Conservation (phyloP, 2,329 filamentous ascomycete genomes). For the Pestalotiopsis sp. region DNA sequence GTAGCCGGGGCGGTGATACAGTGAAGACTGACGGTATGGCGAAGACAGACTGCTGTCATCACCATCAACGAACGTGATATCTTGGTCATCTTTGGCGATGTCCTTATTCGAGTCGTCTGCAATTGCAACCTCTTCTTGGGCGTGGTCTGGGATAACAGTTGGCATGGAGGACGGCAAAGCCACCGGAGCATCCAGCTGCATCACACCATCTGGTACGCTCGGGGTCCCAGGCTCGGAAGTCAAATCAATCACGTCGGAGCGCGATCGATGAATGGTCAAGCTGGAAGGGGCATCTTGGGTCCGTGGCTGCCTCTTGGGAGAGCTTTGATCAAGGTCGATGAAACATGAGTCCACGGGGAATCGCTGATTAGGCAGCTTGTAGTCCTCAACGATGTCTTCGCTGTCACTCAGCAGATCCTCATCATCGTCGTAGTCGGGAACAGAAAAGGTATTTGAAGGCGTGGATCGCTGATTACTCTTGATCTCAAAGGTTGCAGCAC, state of each 20-base stretch:
- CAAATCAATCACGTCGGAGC: constrained; percentile 9
- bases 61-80: neutral
- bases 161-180: neutral
- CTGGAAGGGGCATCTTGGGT: neutral
- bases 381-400: neutral
- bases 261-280: neutral
- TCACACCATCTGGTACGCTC: too few relatives aligned
- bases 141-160: neutral
- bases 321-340: neutral
- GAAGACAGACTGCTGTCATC: too few relatives aligned
- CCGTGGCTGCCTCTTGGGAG: neutral
- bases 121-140: neutral
- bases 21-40: too few relatives aligned
- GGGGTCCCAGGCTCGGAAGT: constrained; percentile 5
- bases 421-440: constrained; percentile 11
- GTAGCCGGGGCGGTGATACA: neutral
- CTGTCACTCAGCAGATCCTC: neutral
- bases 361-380: neutral
- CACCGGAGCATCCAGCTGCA: neutral
- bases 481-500: neutral
- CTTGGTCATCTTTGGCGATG: neutral
- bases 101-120: neutral
- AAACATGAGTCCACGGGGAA: neutral
- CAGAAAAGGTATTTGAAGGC: constrained; percentile 7
- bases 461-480: neutral